Percentiles rank a stretch among this genome's conserved stretches.
Evolutionary conservation across 768 basidiomycete genomes (phyloP).

Genomic region (Galerina sulciceps): DNA sequence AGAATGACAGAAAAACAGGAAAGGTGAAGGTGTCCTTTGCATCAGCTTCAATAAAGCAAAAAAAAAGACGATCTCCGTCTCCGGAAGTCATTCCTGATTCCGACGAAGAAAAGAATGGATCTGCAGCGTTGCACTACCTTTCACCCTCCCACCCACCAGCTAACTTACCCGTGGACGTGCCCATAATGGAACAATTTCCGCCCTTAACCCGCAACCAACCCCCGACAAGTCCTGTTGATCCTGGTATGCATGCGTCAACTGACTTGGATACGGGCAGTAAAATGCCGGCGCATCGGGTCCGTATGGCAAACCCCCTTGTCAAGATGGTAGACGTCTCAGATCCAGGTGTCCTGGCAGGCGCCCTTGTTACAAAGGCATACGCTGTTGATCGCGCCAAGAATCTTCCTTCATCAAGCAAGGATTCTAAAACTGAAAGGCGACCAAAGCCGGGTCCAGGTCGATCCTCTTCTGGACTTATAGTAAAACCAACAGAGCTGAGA

Average conservation of each 20-base stretch:
- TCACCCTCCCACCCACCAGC: neutral
- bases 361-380: constrained; percentile 55
- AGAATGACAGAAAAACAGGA: neutral
- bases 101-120: constrained; percentile 29
- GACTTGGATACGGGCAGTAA: constrained; percentile 4
- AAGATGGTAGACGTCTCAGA: constrained; percentile 52
- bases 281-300: constrained; percentile 47
- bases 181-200: neutral
- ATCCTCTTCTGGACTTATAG: constrained; percentile 48
- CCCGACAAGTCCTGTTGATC: neutral
- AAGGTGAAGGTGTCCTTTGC: neutral
- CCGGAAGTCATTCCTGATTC: constrained; percentile 35
- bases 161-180: neutral
- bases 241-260: neutral
- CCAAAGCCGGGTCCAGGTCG: constrained; percentile 55
- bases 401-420: constrained; percentile 17
- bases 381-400: constrained; percentile 31
- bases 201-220: neutral
- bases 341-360: constrained; percentile 34
- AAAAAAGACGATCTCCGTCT: constrained; percentile 17
- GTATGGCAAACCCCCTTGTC: constrained; percentile 56
- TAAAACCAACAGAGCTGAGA: constrained; percentile 8
- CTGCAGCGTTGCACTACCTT: neutral
- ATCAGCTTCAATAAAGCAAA: constrained; percentile 1
- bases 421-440: constrained; percentile 15